Conservation (phyloP, 148 eudicot genomes). For the Limonium bicolor region DNA sequence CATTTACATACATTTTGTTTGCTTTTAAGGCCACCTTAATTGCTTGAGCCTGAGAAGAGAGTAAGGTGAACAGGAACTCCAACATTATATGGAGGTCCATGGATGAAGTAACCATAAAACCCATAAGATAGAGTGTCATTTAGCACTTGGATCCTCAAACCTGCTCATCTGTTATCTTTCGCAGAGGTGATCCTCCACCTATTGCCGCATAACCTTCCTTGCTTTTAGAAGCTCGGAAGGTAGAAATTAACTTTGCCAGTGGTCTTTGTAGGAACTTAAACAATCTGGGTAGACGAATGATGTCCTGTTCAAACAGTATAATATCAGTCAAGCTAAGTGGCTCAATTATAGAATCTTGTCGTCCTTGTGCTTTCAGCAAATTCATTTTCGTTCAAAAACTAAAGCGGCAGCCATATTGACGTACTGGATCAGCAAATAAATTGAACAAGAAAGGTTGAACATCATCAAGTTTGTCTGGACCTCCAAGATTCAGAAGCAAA, state of each 20-base stretch:
- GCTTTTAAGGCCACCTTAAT: constrained; percentile 48
- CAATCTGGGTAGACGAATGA: constrained; percentile 76
- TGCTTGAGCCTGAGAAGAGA: constrained; percentile 62
- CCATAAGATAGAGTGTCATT: no score
- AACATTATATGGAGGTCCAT: no score
- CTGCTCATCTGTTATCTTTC: constrained; percentile 87
- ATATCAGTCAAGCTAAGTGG: no score
- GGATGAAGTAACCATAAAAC: no score
- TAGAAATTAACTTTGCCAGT: constrained; percentile 69
- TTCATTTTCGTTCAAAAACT: no score
- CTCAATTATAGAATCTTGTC: no score
- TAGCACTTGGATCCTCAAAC: no score
- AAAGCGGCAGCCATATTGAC: constrained; percentile 8
- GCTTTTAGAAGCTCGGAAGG: constrained; percentile 77
- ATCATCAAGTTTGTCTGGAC: constrained; percentile 80
- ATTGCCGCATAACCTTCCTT: constrained; percentile 93
- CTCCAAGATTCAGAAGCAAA: constrained; percentile 82
- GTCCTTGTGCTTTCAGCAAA: no score
- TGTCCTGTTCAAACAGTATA: constrained; percentile 55
- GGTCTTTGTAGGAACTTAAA: constrained; percentile 78
- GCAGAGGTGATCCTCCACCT: constrained; percentile 90
- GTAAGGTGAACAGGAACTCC: not conserved
- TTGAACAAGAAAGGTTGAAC: constrained; percentile 87
- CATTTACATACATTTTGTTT: constrained; percentile 49
- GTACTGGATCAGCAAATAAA: constrained; percentile 94